Base-by-base conservation (phyloP, 352 stramenopile species). In the Labyrinthula sp. region DNA sequence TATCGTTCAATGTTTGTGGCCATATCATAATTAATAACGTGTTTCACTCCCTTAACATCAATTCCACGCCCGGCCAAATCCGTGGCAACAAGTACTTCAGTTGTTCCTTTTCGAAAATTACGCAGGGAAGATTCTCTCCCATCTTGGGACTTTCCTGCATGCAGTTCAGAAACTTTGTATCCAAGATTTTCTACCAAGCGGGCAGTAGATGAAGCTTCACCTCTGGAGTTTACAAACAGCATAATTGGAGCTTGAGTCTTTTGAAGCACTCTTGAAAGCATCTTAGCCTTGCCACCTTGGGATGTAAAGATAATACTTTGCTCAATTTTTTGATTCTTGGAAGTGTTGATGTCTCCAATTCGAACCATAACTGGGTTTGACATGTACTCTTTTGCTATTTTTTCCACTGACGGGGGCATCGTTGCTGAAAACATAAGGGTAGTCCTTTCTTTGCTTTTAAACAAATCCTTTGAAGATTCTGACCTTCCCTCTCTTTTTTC, bases 141-240 rank as follows among this genome's bases (percentile, higher is more conserved):
- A 34, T 95, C 82, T 62, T 99, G 90, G 7, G 74, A 82, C 57
- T 94, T 95, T 28, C 83, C 87, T 60, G 84, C 86, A 56, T 95
- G 86, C 25, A 98, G 62, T n/a, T 94, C 85, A 9, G 30, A 21
- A 18, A 23, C 30, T 17, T 17, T 10, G 3, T 12, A 8, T 21
- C 26, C 18, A 28, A 84, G 82, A 30, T 73, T 65, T 24, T 63
- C 75, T 34, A 89, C 81, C 14, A 95, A 64, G 46, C 85, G 73
- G 38, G 85, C 78, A 15, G 66, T 75, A n/a, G 97, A 73, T n/a
- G 75, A 64, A 57, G 97, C 89, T 38, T 80, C 88, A 50, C 85
- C 73, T 58, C 93, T 94, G 56, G 92, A 81, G 64, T 97, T 98
- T 46, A 95, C 88, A 64, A 99, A 99, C n/a, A 99, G 82, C 45